Evolutionary conservation across 2,329 filamentous ascomycete genomes (phyloP).

Genomic region (Neopestalotiopsis sp.): DNA sequence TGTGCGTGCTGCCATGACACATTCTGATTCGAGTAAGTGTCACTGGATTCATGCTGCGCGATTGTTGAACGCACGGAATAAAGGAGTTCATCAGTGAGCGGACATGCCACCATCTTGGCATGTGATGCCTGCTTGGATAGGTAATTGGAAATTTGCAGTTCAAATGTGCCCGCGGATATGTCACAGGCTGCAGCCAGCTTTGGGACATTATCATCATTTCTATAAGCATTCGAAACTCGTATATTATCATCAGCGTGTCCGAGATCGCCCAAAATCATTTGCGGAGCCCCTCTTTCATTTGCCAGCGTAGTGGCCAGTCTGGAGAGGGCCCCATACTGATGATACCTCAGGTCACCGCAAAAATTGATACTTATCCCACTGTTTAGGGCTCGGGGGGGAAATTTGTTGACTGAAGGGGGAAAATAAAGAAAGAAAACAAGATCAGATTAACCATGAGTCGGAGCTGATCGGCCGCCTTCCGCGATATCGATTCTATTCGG

Average conservation of each 20-base stretch:
- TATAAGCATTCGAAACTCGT: not conserved
- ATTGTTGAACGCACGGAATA: not conserved
- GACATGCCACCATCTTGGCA: not conserved
- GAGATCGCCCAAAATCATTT: not conserved
- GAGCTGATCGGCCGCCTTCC: not conserved
- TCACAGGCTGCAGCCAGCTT: not conserved
- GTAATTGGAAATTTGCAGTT: not conserved
- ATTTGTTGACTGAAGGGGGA: too few relatives aligned
- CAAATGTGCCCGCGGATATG: not conserved
- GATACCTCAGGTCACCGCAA: not conserved
- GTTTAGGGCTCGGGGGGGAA: not conserved
- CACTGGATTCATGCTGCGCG: too few relatives aligned
- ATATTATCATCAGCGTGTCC: not conserved
- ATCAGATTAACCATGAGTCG: not conserved
- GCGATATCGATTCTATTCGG: not conserved
- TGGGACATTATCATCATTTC: constrained; percentile 3
- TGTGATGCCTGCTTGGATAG: not conserved
- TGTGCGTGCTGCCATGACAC: not conserved
- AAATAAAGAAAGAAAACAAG: not conserved
- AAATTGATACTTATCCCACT: not conserved
- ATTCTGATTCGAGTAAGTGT: not conserved
- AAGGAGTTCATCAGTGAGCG: not conserved
- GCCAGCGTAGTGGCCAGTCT: not conserved
- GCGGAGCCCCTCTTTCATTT: constrained; percentile 1
- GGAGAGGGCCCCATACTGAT: not conserved